A percentile compares a stretch with the other conserved stretches of the same genome.
These are phyloP conservation scores for Ramaria rubella DNA, from an alignment of 768 basidiomycete genomes.

Conservation along the genomic window DNA sequence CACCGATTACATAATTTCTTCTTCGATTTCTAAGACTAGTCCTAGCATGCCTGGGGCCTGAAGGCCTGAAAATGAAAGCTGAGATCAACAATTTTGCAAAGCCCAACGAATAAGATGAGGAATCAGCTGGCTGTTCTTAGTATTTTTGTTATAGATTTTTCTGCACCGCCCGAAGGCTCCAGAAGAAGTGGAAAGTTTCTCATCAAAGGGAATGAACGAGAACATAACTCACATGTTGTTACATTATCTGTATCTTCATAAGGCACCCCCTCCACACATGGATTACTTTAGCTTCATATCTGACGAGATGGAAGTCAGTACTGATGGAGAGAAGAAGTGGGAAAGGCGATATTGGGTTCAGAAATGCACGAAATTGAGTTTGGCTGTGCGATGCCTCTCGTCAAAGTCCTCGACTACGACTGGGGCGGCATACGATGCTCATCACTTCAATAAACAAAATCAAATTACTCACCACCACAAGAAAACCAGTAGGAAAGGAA, in stretches of 20 bases:
- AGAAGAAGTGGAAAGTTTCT: conserved; percentile 38
- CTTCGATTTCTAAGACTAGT: too few relatives aligned
- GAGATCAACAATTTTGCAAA: background rate
- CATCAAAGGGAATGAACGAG: conserved; percentile 30
- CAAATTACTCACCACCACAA: conserved; percentile 27
- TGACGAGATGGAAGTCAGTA: background rate
- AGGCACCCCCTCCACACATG: too few relatives aligned
- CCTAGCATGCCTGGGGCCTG: too few relatives aligned
- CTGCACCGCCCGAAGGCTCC: conserved; percentile 41
- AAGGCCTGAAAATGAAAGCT: too few relatives aligned
- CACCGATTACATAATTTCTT: too few relatives aligned
- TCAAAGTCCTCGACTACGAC: conserved; percentile 60
- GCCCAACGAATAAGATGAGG: conserved; percentile 7
- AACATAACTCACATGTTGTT: background rate
- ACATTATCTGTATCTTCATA: background rate
- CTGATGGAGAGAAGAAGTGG: conserved; percentile 4
- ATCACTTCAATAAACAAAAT: conserved; percentile 32
- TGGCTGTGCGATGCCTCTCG: conserved; percentile 64
- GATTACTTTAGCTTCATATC: background rate
- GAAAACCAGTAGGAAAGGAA: background rate
- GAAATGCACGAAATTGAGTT: conserved; percentile 49
- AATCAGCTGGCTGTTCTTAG: conserved; percentile 63
- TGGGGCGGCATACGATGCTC: conserved; percentile 69
- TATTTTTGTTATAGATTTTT: conserved; percentile 36
- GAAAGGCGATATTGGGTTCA: conserved; percentile 31